Conservation (phyloP, 2,329 filamentous ascomycete species). For the Ascochyta lentis region DNA sequence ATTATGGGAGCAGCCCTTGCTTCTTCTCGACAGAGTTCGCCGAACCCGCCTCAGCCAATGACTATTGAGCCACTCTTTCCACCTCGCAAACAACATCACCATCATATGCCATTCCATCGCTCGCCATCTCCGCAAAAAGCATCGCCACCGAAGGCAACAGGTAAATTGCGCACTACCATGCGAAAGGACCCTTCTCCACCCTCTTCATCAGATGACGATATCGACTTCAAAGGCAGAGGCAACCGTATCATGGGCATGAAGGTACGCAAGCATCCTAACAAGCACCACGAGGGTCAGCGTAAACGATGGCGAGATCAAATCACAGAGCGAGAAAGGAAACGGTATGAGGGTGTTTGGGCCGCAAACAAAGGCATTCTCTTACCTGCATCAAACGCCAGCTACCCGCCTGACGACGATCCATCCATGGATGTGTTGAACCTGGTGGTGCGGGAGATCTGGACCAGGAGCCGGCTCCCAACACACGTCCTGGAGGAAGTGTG, state of each 20-base stretch:
- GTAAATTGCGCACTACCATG: constrained; percentile 69
- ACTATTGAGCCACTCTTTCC: constrained; percentile 47
- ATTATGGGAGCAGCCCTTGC: constrained; percentile 79
- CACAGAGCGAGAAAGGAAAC: constrained; percentile 73
- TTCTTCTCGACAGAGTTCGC: constrained; percentile 61
- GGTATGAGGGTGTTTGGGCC: constrained; percentile 86
- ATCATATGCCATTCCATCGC: constrained; percentile 46
- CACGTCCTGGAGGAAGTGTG: constrained; percentile 78
- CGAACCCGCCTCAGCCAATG: constrained; percentile 40
- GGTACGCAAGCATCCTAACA: constrained; percentile 65
- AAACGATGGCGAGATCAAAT: constrained; percentile 79
- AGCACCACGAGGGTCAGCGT: constrained; percentile 77
- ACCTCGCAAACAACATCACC: constrained; percentile 51
- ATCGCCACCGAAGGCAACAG: constrained; percentile 50
- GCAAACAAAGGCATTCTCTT: constrained; percentile 71
- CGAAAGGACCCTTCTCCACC: constrained; percentile 58
- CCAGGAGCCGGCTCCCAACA: constrained; percentile 68
- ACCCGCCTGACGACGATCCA: constrained; percentile 26
- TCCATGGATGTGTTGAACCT: constrained; percentile 68
- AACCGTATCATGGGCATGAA: constrained; percentile 61
- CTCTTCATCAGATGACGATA: constrained; percentile 61
- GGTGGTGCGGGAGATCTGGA: constrained; percentile 78
- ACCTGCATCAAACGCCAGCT: constrained; percentile 15
- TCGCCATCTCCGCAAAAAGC: constrained; percentile 48
- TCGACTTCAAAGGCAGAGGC: constrained; percentile 60